phyloP scores from a whole-genome alignment of 345 rosid genomes.

The Gossypium longicalyx region DNA sequence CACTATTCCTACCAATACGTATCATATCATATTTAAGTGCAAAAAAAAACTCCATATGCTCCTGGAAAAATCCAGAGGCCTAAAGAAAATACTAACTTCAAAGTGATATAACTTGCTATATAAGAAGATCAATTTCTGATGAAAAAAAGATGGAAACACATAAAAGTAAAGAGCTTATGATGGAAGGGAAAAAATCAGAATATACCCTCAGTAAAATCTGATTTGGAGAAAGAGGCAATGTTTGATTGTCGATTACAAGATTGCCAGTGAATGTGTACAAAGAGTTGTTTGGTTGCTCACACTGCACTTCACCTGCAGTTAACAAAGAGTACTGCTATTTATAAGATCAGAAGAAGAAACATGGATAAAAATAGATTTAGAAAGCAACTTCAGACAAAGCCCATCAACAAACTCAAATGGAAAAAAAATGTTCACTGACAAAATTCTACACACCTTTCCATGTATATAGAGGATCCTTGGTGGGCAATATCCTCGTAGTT shows the following conservation, averaged over 20 bases:
- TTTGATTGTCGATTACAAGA: conserved; percentile 83
- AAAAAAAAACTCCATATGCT: not conserved
- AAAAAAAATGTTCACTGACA: not conserved
- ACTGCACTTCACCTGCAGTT: conserved; percentile 91
- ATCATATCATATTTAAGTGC: not conserved
- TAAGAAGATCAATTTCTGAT: not conserved
- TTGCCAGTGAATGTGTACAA: conserved; percentile 98
- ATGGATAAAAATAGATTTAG: not conserved
- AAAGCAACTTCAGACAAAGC: not conserved
- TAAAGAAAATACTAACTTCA: not conserved
- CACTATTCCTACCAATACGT: not conserved
- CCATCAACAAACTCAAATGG: not conserved
- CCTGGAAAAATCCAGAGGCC: not conserved
- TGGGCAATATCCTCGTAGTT: not conserved
- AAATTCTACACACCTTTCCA: too few relatives aligned
- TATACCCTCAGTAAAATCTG: conserved; percentile 89
- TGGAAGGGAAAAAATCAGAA: conserved; percentile 17
- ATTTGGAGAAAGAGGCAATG: conserved; percentile 88
- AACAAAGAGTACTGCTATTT: conserved; percentile 20
- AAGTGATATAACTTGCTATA: not conserved
- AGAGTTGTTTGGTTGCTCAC: conserved; percentile 98
- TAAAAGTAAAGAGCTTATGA: conserved; percentile 3
- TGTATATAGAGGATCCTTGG: not conserved
- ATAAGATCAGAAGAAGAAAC: not conserved
- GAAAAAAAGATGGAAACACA: not conserved